Base-by-base conservation (phyloP, 192 early-diverging fungal species). In the Phlyctochytrium arcticum region DNA sequence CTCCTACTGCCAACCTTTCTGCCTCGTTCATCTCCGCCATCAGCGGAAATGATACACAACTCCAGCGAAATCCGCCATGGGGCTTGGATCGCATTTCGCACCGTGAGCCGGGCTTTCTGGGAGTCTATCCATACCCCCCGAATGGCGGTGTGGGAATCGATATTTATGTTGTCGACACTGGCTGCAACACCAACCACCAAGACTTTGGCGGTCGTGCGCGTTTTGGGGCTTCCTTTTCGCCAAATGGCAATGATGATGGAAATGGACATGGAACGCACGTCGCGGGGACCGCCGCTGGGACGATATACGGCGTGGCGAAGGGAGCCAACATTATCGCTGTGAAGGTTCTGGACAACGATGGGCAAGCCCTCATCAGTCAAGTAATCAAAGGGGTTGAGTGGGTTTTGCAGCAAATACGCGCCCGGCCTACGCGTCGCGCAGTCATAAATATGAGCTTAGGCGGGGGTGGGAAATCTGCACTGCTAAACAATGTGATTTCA, bases 121-220 rank as follows among this genome's bases (percentile, higher is more conserved):
- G 72, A 24, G 23, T 60, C 12, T 73, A 68, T 54, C 48, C 64
- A n/a, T 68, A 50, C n/a, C 66, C 66, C 5, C 36, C 31, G 17
- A 46, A 73, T 39, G 46, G 49, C 36, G 30, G 87, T 17, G 31
- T 66, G 50, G 81, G 79, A 37, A 74, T 87, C 27, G 77, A 75
- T 32, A 80, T 77, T 57, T 90, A 87, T 65, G 73, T 90, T 5
- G 71, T 90, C 56, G 88, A 89, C 63, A 88, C 85, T 2, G 94
- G 93, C 39, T 81, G 94, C 60, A 81, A 87, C 59, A 67, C 83
- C 37, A 65, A 78, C 9, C 94, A 96, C 62, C 77, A 81, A 2
- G 93, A 96, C 62, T 95, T 96, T 70, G 87, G 88, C 46, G 90
- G 88, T 56, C 88, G 94, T 61, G 94, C 92, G 23, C 60, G 57